A percentile compares a stretch with the other conserved stretches of the same genome.
phyloP scores from a whole-genome alignment of 192 early-diverging fungal species.

The Mycoemilia scoparia region DNA sequence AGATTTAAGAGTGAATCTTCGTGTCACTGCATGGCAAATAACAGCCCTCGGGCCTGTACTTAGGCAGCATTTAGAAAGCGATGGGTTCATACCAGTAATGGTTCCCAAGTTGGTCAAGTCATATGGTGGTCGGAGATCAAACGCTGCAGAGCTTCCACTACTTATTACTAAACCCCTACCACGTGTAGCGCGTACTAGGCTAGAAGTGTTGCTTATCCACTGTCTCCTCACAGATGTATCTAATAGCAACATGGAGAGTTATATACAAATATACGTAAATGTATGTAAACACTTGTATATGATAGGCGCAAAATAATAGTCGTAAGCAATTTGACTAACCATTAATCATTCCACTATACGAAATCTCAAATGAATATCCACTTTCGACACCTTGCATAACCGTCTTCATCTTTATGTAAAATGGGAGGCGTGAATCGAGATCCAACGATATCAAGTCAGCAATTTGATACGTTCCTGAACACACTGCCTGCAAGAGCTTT shows the following conservation, averaged over 20 bases:
- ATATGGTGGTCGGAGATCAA: slow-evolving; percentile 19
- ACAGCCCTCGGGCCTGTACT: slow-evolving; percentile 11
- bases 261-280: too few species aligned
- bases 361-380: slow-evolving; percentile 13
- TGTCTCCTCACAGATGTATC: slow-evolving; percentile 15
- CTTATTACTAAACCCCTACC: slow-evolving; percentile 16
- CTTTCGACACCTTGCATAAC: slow-evolving; percentile 16
- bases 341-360: too few species aligned
- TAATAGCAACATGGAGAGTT: slow-evolving; percentile 10
- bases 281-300: too few species aligned
- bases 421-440: slow-evolving; percentile 21
- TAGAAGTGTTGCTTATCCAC: slow-evolving; percentile 23
- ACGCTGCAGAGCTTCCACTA: slow-evolving; percentile 13
- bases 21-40: slow-evolving; percentile 20
- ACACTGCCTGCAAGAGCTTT: slow-evolving; percentile 13
- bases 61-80: slow-evolving; percentile 19
- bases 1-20: slow-evolving; percentile 13
- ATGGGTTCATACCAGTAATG: slow-evolving; percentile 20
- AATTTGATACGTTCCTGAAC: slow-evolving; percentile 15
- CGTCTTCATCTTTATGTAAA: slow-evolving; percentile 23
- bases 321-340: too few species aligned
- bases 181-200: slow-evolving; percentile 18
- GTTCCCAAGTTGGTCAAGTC: slow-evolving; percentile 21
- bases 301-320: too few species aligned
- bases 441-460: slow-evolving; percentile 23